Evolutionary conservation across 225 moss, liverwort and hornwort genomes (phyloP).

Genomic region (Marchantia paleacea): DNA sequence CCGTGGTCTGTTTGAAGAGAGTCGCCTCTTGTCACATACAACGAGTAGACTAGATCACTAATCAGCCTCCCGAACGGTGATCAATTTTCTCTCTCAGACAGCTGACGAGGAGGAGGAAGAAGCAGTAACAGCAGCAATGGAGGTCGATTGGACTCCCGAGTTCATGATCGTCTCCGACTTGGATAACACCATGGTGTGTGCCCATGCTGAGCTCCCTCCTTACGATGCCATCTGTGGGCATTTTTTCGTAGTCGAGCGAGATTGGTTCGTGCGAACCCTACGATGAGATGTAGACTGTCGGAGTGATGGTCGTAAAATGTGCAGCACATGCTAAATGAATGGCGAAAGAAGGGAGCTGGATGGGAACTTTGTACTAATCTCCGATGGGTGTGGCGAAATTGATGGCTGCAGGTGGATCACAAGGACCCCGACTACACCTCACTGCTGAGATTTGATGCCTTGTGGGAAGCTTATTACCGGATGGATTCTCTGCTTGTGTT

Average conservation of each 20-base stretch:
- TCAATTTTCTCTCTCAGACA: neutral
- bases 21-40: neutral
- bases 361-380: neutral
- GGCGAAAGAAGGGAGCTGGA: neutral
- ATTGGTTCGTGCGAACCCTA: neutral
- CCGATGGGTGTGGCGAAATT: neutral
- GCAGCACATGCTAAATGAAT: neutral
- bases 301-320: neutral
- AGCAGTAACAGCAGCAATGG: conserved; percentile 39
- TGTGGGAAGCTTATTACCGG: conserved; percentile 86
- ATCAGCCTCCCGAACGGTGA: neutral
- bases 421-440: conserved; percentile 68
- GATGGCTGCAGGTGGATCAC: conserved; percentile 70
- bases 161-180: conserved; percentile 93
- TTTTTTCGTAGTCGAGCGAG: neutral
- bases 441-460: conserved; percentile 66
- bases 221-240: neutral
- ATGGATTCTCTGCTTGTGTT: conserved; percentile 87
- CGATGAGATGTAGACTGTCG: neutral
- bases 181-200: conserved; percentile 76
- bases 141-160: conserved; percentile 40
- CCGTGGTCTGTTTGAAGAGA: neutral
- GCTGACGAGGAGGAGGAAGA: neutral
- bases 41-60: neutral
- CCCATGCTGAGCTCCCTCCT: neutral